Evolutionary conservation across 805 yeast species (phyloP).

Genomic region (Saitoella complicata): DNA sequence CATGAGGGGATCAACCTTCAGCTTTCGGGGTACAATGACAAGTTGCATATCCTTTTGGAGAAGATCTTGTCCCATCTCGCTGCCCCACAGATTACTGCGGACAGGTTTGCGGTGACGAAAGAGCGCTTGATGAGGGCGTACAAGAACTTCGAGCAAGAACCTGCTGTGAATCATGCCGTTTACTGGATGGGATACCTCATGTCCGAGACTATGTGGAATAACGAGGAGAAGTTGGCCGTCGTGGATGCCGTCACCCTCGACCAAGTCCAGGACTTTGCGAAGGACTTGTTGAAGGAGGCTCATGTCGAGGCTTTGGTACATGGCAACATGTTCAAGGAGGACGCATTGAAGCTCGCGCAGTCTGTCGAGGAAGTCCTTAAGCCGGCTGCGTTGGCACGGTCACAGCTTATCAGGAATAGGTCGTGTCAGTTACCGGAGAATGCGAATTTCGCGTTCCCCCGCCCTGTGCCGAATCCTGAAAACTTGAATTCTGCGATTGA

Average conservation of each 20-base stretch:
- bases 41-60: slow-evolving; percentile 45
- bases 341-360: slow-evolving; percentile 36
- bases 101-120: slow-evolving; percentile 51
- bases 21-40: slow-evolving; percentile 71
- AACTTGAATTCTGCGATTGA: slow-evolving; percentile 78
- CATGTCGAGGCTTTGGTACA: slow-evolving; percentile 56
- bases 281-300: slow-evolving; percentile 39
- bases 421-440: slow-evolving; percentile 23
- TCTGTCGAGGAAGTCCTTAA: slow-evolving; percentile 26
- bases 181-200: slow-evolving; percentile 43
- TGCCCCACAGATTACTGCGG: slow-evolving; percentile 32
- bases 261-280: slow-evolving; percentile 35
- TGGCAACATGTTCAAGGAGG: slow-evolving; percentile 49
- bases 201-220: slow-evolving; percentile 56
- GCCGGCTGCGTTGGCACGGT: slow-evolving; percentile 26
- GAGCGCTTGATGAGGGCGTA: slow-evolving; percentile 46
- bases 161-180: slow-evolving; percentile 67
- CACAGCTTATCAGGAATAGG: slow-evolving; percentile 29
- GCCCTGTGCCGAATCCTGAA: slow-evolving; percentile 40
- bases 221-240: slow-evolving; percentile 37
- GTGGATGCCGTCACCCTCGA: slow-evolving; percentile 27
- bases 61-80: slow-evolving; percentile 41
- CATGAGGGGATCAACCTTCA: slow-evolving; percentile 57
- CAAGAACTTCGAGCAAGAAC: slow-evolving; percentile 52
- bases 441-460: slow-evolving; percentile 24